Conservation (phyloP, 1,139 yeast genomes). For the Pichia sp. region DNA sequence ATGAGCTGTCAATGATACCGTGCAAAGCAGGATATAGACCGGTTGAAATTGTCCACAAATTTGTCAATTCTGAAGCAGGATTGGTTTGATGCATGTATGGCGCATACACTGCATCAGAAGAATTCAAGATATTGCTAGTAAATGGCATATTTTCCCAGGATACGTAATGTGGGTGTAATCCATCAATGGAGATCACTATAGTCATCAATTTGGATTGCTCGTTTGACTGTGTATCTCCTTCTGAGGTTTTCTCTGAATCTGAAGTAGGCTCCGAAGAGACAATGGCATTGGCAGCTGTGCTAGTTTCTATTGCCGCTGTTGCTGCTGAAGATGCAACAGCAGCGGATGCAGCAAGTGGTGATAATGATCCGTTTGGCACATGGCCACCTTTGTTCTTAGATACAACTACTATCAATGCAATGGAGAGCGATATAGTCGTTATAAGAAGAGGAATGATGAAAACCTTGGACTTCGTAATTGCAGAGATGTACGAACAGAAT, state of each 20-base stretch:
- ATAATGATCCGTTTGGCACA: too few species aligned
- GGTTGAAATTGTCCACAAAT: constrained; percentile 86
- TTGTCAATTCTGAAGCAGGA: constrained; percentile 86
- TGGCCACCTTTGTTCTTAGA: constrained; percentile 3
- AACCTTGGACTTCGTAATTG: constrained; percentile 1
- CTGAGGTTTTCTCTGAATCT: too few species aligned
- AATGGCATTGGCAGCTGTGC: too few species aligned
- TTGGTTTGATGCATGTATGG: constrained; percentile 85
- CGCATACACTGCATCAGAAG: constrained; percentile 46
- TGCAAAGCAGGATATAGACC: constrained; percentile 81
- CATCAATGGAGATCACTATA: constrained; percentile 70
- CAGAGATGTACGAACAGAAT: not conserved
- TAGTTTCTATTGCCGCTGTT: too few species aligned
- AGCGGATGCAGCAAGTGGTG: too few species aligned
- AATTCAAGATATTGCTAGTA: constrained; percentile 47
- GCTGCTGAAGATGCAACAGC: too few species aligned
- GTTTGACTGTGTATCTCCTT: too few species aligned
- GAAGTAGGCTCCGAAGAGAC: too few species aligned
- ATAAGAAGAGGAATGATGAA: not conserved
- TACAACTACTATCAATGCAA: constrained; percentile 6
- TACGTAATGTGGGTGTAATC: constrained; percentile 90
- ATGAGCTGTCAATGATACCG: constrained; percentile 82
- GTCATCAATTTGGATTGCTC: too few species aligned
- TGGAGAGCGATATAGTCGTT: constrained; percentile 2
- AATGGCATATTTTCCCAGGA: constrained; percentile 61